Percentiles rank a stretch among this genome's conserved stretches.
phyloP scores from a whole-genome alignment of 108 stramenopile genomes.

The Fragilaria radians region DNA sequence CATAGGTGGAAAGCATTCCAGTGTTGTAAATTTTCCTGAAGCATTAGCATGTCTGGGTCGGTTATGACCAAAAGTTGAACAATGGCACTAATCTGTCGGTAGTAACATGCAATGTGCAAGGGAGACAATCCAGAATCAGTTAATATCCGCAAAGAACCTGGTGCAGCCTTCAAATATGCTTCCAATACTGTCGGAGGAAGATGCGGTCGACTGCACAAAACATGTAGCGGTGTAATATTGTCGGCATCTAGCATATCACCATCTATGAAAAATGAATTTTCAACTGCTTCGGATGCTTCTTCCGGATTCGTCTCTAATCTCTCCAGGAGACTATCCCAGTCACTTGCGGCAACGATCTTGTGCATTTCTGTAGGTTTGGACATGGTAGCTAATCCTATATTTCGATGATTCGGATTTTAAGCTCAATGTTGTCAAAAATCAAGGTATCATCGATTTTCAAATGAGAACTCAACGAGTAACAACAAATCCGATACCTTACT shows the following conservation, averaged over 20 bases:
- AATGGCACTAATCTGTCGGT: background rate
- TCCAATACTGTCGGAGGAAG: background rate
- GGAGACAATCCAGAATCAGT: background rate
- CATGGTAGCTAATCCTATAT: no score
- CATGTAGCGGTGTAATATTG: background rate
- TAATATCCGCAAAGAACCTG: background rate
- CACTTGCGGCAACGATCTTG: background rate
- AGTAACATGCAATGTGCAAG: background rate
- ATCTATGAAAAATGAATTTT: background rate
- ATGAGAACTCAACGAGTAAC: no score
- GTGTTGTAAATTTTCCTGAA: background rate
- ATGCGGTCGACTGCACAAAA: background rate
- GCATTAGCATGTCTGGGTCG: background rate
- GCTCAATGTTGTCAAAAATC: no score
- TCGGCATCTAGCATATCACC: background rate
- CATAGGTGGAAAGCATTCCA: background rate
- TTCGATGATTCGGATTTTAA: no score
- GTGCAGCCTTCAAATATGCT: background rate
- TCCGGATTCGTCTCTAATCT: background rate
- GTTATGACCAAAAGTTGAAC: background rate
- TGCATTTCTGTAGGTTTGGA: background rate
- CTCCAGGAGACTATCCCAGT: background rate
- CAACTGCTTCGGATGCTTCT: background rate
- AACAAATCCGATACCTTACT: no score
- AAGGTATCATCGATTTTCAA: no score